These are phyloP conservation scores for Rosa lucieae DNA, from an alignment of 306 rosid species.

Conservation along the genomic window DNA sequence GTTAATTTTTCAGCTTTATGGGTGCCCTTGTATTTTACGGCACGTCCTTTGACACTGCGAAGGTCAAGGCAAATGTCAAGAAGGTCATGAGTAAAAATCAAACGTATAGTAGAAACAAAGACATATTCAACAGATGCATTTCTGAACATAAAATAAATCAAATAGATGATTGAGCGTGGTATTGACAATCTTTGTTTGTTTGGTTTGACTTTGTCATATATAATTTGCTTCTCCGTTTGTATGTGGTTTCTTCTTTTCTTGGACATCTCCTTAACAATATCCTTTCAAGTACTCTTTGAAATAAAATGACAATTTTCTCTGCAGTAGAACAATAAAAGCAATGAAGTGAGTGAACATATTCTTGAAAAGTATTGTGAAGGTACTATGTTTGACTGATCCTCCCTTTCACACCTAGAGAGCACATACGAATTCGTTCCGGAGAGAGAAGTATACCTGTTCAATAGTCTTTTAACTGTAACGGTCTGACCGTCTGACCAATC, in stretches of 20 bases:
- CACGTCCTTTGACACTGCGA: background rate
- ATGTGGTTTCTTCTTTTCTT: background rate
- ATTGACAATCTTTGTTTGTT: background rate
- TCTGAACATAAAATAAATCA: background rate
- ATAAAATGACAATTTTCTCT: background rate
- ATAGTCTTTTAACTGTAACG: background rate
- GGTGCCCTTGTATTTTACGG: background rate
- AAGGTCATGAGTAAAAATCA: background rate
- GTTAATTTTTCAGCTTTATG: background rate
- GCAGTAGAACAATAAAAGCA: background rate
- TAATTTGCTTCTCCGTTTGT: background rate
- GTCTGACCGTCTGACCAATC: background rate
- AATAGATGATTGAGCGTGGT: background rate
- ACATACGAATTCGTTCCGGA: background rate
- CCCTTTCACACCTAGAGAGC: background rate
- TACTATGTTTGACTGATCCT: background rate
- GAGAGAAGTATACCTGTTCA: background rate
- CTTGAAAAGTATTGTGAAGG: background rate
- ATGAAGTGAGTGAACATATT: background rate
- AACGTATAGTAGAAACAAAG: background rate
- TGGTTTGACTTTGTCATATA: background rate
- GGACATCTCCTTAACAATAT: background rate
- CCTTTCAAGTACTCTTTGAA: background rate
- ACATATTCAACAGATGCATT: background rate
- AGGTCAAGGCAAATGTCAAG: background rate